Percentiles rank a stretch among this genome's conserved stretches.
These are phyloP conservation scores for Flaveria floridana DNA, from an alignment of 140 eudicot genomes.

Conservation along the genomic window DNA sequence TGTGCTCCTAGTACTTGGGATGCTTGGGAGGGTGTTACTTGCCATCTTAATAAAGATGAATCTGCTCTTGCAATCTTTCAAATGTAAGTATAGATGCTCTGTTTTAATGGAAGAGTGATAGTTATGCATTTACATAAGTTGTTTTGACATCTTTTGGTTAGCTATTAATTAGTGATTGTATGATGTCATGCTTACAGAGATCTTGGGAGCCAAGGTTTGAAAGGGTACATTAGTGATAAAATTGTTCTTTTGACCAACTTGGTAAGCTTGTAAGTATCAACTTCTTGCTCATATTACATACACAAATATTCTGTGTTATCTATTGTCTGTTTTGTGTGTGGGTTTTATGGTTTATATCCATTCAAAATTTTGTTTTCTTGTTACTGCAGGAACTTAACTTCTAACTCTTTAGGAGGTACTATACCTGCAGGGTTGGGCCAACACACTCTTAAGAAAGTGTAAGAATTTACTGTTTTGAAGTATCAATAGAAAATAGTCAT, in stretches of 20 bases:
- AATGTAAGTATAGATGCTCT: conserved; percentile 49
- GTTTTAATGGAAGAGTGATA: not conserved
- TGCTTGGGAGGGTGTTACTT: conserved; percentile 99
- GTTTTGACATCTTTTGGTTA: not conserved
- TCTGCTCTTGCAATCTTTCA: conserved; percentile 71
- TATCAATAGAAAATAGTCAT: not conserved
- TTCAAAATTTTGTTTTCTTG: conserved; percentile 19
- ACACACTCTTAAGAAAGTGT: conserved; percentile 78
- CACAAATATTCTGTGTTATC: not conserved
- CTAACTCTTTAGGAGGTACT: conserved; percentile 77
- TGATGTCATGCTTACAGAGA: conserved; percentile 49
- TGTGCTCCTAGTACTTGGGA: conserved; percentile 97
- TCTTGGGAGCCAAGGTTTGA: conserved; percentile 93
- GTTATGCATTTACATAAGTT: conserved; percentile 1
- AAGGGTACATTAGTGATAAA: conserved; percentile 84
- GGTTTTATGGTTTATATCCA: too few relatives aligned
- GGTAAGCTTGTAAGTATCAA: conserved; percentile 96
- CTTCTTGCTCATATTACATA: conserved; percentile 30
- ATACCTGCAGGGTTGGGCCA: conserved; percentile 87
- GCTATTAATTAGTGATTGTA: not conserved
- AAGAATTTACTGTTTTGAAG: conserved; percentile 35
- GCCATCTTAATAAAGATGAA: conserved; percentile 56
- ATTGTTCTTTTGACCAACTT: conserved; percentile 70
- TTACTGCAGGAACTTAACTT: conserved; percentile 78
- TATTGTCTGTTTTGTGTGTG: not conserved